Evolutionary conservation across 1,284 basidiomycete species (phyloP).

Genomic region (Apiotrichum montevideense): DNA sequence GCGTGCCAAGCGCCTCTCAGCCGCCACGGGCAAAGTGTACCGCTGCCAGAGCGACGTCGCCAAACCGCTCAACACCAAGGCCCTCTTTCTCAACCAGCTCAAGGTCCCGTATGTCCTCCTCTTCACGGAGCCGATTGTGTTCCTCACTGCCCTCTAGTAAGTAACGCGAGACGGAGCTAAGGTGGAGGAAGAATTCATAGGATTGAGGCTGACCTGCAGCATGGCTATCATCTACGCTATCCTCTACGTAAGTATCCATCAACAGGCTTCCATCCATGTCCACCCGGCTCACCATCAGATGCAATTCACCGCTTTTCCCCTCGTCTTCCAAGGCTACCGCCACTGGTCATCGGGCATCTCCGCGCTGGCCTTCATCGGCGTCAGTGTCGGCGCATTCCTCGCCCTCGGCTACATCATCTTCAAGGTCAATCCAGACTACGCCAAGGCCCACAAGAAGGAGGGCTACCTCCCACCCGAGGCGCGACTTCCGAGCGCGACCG

Average conservation of each 20-base stretch:
- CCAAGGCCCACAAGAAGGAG: slow-evolving; percentile 9
- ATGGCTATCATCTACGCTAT: slow-evolving; percentile 46
- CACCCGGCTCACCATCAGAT: slow-evolving; percentile 16
- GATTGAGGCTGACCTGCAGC: slow-evolving; percentile 2
- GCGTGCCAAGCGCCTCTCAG: slow-evolving; percentile 22
- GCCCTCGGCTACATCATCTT: slow-evolving; percentile 55
- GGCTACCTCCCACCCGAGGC: slow-evolving; percentile 44
- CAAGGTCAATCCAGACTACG: slow-evolving; percentile 27
- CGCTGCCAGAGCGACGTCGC: slow-evolving; percentile 45
- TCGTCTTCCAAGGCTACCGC: slow-evolving; percentile 36
- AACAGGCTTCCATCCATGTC: too few relatives aligned
- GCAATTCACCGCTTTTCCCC: slow-evolving; percentile 42
- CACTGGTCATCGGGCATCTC: slow-evolving; percentile 50
- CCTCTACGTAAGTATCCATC: slow-evolving; percentile 25
- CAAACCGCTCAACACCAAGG: slow-evolving; percentile 26
- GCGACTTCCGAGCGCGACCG: slow-evolving; percentile 57
- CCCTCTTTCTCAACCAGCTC: slow-evolving; percentile 43
- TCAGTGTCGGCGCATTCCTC: slow-evolving; percentile 55
- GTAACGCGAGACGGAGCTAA: not conserved
- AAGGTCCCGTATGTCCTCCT: slow-evolving; percentile 45
- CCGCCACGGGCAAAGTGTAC: slow-evolving; percentile 43
- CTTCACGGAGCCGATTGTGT: slow-evolving; percentile 46
- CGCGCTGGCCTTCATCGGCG: slow-evolving; percentile 61
- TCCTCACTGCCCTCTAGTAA: slow-evolving; percentile 46
- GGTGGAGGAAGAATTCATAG: too few relatives aligned